A percentile compares a stretch with the other conserved stretches of the same genome.
phyloP scores from a whole-genome alignment of 192 early-diverging fungal species.

The Dissophora globulifera region DNA sequence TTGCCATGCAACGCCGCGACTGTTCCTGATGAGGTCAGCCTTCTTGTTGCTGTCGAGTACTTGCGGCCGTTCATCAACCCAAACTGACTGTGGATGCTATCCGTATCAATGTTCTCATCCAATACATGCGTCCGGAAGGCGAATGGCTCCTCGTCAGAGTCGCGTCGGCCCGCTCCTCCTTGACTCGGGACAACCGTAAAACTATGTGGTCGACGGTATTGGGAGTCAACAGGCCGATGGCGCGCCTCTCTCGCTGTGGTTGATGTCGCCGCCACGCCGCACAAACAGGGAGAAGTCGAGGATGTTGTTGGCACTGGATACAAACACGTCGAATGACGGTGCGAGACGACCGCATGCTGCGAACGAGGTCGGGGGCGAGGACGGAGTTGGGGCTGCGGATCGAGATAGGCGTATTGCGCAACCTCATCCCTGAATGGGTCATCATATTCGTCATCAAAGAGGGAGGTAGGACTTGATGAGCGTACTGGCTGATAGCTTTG shows the following conservation, averaged over 20 bases:
- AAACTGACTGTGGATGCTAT: conserved; percentile 1
- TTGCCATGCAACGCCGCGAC: not conserved
- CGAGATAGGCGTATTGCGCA: not conserved
- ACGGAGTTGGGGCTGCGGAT: no score
- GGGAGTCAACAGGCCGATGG: not conserved
- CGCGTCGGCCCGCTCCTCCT: not conserved
- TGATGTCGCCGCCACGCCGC: not conserved
- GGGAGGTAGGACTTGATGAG: not conserved
- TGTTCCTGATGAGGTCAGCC: not conserved
- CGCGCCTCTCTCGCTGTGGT: not conserved
- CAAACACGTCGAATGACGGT: conserved; percentile 1
- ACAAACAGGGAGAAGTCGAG: not conserved
- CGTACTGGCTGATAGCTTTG: not conserved
- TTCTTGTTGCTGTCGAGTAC: not conserved
- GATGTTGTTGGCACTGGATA: no score
- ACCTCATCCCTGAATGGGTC: conserved; percentile 10
- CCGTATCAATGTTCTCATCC: conserved; percentile 4
- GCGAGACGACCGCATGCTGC: no score
- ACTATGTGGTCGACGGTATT: conserved; percentile 30
- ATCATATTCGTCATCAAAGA: not conserved
- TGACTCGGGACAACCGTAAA: not conserved
- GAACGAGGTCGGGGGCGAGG: no score
- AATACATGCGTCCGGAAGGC: conserved; percentile 9
- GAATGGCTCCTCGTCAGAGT: not conserved
- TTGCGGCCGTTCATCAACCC: not conserved